Evolutionary conservation across 1,284 basidiomycete genomes (phyloP).

Genomic region (Exobasidium rhododendri): DNA sequence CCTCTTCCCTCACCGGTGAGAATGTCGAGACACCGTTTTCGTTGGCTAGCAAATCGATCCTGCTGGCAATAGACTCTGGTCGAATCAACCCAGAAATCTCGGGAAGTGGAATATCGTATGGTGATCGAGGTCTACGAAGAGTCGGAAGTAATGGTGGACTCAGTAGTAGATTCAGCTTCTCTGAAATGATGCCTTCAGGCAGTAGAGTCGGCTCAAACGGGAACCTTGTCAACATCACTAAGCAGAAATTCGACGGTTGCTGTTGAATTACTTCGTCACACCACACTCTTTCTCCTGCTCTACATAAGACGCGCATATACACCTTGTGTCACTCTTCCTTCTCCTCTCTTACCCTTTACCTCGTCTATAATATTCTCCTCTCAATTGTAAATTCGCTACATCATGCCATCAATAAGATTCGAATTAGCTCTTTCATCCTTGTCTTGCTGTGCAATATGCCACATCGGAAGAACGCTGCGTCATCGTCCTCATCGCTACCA

Average conservation of each 20-base stretch:
- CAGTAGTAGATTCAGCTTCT: constrained; percentile 9
- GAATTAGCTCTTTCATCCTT: too few species aligned
- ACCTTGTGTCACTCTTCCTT: constrained; percentile 1
- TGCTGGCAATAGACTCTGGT: constrained; percentile 89
- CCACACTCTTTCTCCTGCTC: background rate
- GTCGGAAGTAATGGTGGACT: background rate
- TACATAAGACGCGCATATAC: too few species aligned
- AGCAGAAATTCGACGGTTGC: constrained; percentile 7
- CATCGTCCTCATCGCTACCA: too few species aligned
- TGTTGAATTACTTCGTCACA: background rate
- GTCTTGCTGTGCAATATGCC: too few species aligned
- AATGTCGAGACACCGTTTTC: constrained; percentile 92
- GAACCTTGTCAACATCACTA: constrained; percentile 2
- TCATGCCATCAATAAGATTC: too few species aligned
- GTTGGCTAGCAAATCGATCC: constrained; percentile 80
- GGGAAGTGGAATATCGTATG: constrained; percentile 91
- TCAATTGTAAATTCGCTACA: background rate
- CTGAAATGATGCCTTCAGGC: constrained; percentile 1
- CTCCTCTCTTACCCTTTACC: background rate
- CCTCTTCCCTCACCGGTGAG: constrained; percentile 84
- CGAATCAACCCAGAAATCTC: constrained; percentile 85
- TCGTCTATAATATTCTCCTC: background rate
- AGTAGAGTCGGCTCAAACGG: background rate
- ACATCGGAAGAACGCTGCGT: too few species aligned
- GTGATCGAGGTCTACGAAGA: constrained; percentile 64